These are phyloP conservation scores for Phoma sp. DNA, from an alignment of 2,329 filamentous ascomycete genomes.

Conservation along the genomic window DNA sequence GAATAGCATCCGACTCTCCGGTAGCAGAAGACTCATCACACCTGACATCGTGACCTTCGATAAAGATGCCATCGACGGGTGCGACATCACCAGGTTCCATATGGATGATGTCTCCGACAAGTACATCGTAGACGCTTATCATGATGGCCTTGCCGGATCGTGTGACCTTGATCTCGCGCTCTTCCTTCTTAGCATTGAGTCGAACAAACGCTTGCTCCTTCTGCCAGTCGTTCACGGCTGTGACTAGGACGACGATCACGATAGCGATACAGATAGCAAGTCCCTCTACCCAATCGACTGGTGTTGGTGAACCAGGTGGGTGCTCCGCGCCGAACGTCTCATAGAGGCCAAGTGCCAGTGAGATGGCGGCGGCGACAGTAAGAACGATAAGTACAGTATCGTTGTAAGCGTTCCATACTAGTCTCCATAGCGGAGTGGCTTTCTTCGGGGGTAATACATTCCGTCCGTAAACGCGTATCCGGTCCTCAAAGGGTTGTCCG, in stretches of 20 bases:
- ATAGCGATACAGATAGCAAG: conserved; percentile 49
- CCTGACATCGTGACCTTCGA: conserved; percentile 69
- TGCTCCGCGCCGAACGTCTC: conserved; percentile 63
- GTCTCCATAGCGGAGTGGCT: conserved; percentile 64
- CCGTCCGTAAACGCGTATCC: conserved; percentile 66
- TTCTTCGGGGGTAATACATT: conserved; percentile 71
- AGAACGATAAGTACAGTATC: conserved; percentile 77
- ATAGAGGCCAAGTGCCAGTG: conserved; percentile 73
- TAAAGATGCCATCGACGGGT: conserved; percentile 73
- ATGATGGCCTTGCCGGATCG: conserved; percentile 70
- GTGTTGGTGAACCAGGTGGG: conserved; percentile 51
- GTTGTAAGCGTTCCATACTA: conserved; percentile 75
- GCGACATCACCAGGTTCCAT: conserved; percentile 73
- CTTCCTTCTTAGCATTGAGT: conserved; percentile 48
- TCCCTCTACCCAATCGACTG: conserved; percentile 51
- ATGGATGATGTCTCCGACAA: conserved; percentile 74
- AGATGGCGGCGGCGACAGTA: conserved; percentile 72
- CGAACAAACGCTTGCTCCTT: conserved; percentile 47
- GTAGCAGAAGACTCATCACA: conserved; percentile 78
- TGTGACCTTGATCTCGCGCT: conserved; percentile 53
- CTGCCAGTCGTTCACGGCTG: conserved; percentile 48
- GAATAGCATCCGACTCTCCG: conserved; percentile 74
- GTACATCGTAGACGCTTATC: conserved; percentile 65
- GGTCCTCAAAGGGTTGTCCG: conserved; percentile 51
- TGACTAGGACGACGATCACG: conserved; percentile 48